Evolutionary conservation across 1,284 basidiomycete genomes (phyloP).

Genomic region (Xanthoconium separans): DNA sequence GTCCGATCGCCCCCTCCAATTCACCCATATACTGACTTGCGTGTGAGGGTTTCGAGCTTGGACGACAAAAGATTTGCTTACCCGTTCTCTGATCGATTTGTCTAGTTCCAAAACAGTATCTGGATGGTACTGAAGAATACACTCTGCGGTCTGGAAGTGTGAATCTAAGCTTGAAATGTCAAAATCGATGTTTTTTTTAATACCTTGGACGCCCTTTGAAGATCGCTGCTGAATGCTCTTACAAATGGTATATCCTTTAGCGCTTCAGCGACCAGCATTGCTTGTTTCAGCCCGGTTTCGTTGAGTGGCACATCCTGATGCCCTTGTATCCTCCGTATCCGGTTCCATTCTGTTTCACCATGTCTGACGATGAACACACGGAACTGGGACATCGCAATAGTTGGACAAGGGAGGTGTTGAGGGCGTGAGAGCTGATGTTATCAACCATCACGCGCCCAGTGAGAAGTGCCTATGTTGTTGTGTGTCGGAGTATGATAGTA

Average conservation of each 20-base stretch:
- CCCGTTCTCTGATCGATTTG: slow-evolving; percentile 60
- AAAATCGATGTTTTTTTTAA: slow-evolving; percentile 15
- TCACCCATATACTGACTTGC: slow-evolving; percentile 58
- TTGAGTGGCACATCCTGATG: slow-evolving; percentile 68
- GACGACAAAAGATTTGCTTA: slow-evolving; percentile 31
- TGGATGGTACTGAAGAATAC: slow-evolving; percentile 55
- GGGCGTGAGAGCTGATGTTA: not conserved
- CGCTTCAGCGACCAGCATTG: slow-evolving; percentile 49
- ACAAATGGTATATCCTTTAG: slow-evolving; percentile 52
- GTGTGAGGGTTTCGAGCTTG: not conserved
- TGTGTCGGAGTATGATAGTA: no score
- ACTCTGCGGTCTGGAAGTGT: slow-evolving; percentile 56
- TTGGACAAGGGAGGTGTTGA: not conserved
- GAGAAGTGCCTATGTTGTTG: no score
- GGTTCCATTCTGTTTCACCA: slow-evolving; percentile 72
- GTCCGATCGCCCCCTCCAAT: slow-evolving; percentile 49
- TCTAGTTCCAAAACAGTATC: slow-evolving; percentile 42
- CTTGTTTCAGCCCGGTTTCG: slow-evolving; percentile 55
- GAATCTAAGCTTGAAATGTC: not conserved
- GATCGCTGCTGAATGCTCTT: slow-evolving; percentile 63
- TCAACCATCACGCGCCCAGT: no score
- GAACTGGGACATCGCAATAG: slow-evolving; percentile 26
- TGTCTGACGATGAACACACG: slow-evolving; percentile 69
- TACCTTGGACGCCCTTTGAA: slow-evolving; percentile 59
- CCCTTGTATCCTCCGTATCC: slow-evolving; percentile 62